These are phyloP conservation scores for Verbena officinalis DNA, from an alignment of 257 asterid genomes.

Conservation along the genomic window DNA sequence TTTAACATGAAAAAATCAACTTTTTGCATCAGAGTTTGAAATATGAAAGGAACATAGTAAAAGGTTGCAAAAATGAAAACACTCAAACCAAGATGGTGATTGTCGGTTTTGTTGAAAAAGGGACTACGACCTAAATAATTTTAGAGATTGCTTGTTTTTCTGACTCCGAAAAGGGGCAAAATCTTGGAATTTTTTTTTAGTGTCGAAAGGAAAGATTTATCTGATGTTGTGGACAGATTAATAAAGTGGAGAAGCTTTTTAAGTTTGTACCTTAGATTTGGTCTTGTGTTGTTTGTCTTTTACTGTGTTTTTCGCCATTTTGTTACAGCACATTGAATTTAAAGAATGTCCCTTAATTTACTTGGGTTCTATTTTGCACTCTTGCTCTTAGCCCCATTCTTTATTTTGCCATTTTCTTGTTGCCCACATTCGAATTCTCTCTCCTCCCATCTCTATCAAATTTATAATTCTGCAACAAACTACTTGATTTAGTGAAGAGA, in stretches of 20 bases:
- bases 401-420: constrained; percentile 35
- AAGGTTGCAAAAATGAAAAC: not conserved
- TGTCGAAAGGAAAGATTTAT: constrained; percentile 15
- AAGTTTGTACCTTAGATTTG: constrained; percentile 69
- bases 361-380: constrained; percentile 35
- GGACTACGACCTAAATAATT: too few species aligned
- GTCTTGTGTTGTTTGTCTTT: constrained; percentile 54
- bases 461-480: constrained; percentile 20
- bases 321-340: constrained; percentile 44
- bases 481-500: constrained; percentile 33
- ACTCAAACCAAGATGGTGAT: constrained; percentile 31
- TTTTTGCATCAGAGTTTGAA: constrained; percentile 49
- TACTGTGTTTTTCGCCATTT: constrained; percentile 43
- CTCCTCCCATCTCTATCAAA: constrained; percentile 13
- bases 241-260: constrained; percentile 40
- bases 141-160: constrained; percentile 27
- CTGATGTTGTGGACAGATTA: constrained; percentile 41
- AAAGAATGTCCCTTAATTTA: constrained; percentile 53
- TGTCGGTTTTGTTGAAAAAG: constrained; percentile 40
- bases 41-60: constrained; percentile 20
- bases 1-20: constrained; percentile 42
- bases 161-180: constrained; percentile 18
- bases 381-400: constrained; percentile 45
- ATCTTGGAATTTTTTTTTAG: not conserved
- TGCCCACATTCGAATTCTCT: constrained; percentile 33